A percentile compares a stretch with the other conserved stretches of the same genome.
Conservation (phyloP, 495 filamentous ascomycete species). For the Beverwykella pulmonaria region DNA sequence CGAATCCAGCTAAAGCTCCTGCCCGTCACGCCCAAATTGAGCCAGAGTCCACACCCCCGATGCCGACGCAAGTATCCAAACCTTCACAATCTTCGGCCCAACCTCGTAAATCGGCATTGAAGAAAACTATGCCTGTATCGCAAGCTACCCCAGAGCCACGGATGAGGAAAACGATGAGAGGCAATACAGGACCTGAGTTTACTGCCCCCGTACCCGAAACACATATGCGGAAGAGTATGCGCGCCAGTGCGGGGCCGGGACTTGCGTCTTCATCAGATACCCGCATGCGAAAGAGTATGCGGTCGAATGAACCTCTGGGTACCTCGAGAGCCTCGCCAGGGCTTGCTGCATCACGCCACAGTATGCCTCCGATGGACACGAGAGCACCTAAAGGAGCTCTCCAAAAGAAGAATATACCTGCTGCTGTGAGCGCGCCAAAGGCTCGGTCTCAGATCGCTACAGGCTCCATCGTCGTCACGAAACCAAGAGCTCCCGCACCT, state of each 20-base stretch:
- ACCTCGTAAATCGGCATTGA: constrained; percentile 38
- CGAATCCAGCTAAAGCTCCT: constrained; percentile 36
- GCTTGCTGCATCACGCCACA: constrained; percentile 33
- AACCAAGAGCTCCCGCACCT: constrained; percentile 22
- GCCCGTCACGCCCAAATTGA: not conserved
- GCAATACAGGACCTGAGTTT: not conserved
- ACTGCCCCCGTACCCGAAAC: constrained; percentile 16
- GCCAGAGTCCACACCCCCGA: not conserved
- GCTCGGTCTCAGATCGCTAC: constrained; percentile 27
- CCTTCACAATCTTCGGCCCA: constrained; percentile 20
- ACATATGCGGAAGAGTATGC: constrained; percentile 35
- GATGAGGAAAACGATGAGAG: constrained; percentile 37
- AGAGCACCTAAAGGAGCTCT: constrained; percentile 42
- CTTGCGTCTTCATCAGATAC: not conserved
- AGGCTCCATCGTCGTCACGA: constrained; percentile 14
- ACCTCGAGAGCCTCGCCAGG: constrained; percentile 48
- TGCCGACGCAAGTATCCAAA: not conserved
- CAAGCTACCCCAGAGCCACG: constrained; percentile 25
- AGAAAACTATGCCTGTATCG: constrained; percentile 30
- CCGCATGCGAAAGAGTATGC: constrained; percentile 49
- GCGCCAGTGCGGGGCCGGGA: constrained; percentile 16
- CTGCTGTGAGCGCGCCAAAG: constrained; percentile 11
- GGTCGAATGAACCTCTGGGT: constrained; percentile 44
- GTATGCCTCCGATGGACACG: constrained; percentile 18
- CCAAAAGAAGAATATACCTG: constrained; percentile 45